Evolutionary conservation across 148 eudicot genomes (phyloP).

Genomic region (Silene conica): DNA sequence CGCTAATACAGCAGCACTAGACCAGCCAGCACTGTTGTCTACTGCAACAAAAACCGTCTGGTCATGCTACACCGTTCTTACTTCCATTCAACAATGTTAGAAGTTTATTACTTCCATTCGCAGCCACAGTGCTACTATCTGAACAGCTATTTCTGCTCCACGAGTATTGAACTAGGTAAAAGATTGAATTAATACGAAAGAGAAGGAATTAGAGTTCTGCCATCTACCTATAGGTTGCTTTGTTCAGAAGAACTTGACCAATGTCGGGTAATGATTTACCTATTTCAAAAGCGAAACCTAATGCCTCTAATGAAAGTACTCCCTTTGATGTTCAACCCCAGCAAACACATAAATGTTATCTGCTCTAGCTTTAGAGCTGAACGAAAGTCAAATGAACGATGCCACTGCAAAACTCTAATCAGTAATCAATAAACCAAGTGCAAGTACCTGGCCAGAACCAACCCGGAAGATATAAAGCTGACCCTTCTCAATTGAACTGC

Average conservation of each 20-base stretch:
- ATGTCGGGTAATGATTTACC: background rate
- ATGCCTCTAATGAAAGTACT: too few relatives aligned
- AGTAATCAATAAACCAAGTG: background rate
- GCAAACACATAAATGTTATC: too few relatives aligned
- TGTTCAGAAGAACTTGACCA: too few relatives aligned
- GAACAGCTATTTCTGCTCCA: background rate
- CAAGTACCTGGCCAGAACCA: slow-evolving; percentile 89
- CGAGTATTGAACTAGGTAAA: too few relatives aligned
- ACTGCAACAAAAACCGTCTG: too few relatives aligned
- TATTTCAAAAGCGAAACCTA: too few relatives aligned
- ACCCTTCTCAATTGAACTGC: slow-evolving; percentile 89
- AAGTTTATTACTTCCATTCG: background rate
- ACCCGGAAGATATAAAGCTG: slow-evolving; percentile 80
- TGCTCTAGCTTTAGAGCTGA: too few relatives aligned
- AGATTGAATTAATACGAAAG: background rate
- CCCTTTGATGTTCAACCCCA: too few relatives aligned
- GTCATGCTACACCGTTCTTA: too few relatives aligned
- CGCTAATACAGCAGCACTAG: too few relatives aligned
- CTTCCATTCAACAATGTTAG: slow-evolving; percentile 19
- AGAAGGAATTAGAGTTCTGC: background rate
- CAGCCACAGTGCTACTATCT: background rate
- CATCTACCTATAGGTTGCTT: background rate
- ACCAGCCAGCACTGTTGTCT: too few relatives aligned
- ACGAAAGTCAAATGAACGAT: too few relatives aligned
- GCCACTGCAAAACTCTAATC: background rate